Base-by-base conservation (phyloP, 2,329 filamentous ascomycete genomes). In the Ceratocystis lukuohia region DNA sequence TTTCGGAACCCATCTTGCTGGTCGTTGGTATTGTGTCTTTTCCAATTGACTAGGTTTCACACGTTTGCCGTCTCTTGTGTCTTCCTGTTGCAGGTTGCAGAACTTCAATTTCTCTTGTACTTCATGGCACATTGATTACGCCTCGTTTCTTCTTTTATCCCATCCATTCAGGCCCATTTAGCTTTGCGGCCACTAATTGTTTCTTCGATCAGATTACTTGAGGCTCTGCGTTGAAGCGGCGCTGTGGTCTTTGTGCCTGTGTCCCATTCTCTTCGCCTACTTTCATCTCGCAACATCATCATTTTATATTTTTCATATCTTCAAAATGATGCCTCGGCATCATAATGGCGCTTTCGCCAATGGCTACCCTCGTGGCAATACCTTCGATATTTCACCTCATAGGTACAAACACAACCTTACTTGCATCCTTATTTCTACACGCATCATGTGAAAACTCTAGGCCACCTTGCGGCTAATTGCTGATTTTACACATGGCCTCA, bases 351-450 rank as follows among this genome's bases (percentile, higher is more conserved):
- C 87, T 75, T 93, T 88, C 77, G 84, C 87, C 69, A 96, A 94
- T 79, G 92, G 91, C 74, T 92, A 92, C 75, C 88, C 88, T 70
- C 82, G 86, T 70, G 83, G 82, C 68, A 87, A 87, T 73, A 89
- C 88, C 59, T 93, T 96, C 74, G 90, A 91, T 70, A 92, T 95
- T 73, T 91, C 89, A 71, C 89, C 91, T 71, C 91, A 96, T 76
- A 89, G 90, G 88, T 96, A 84, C 73, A 82, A 73, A 4, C 30
- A 17, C 20, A 45, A 10, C 33, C 44, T 37, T 12, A 22, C 41
- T 37, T 12, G 20, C 17, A 33, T 56, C 3, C 4, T 63, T 22
- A 10, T 15, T 20, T 7, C 30, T 25, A 20, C 10, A 30, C 17
- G 3, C 50, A 63, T 46, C 17, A 15, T 28, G 22, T 5, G 10